Evolutionary conservation across 441 rosid species (phyloP).

Genomic region (Erysimum cheiri): DNA sequence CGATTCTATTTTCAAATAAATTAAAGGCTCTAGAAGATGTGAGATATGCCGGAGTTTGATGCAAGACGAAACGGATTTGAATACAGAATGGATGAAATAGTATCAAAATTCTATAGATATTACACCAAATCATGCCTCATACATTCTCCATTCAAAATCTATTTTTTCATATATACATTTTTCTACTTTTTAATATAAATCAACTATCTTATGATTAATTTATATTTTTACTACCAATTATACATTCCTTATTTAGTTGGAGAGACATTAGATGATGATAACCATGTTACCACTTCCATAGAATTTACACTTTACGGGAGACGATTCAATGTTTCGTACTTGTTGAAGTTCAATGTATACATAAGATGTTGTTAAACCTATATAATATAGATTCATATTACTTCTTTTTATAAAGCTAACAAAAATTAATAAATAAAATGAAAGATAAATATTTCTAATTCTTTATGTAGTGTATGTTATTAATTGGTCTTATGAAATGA

Average conservation of each 20-base stretch:
- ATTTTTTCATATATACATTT: neutral
- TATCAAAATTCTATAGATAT: neutral
- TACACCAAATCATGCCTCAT: neutral
- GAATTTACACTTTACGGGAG: conserved; percentile 38
- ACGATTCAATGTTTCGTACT: conserved; percentile 42
- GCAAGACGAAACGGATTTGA: neutral
- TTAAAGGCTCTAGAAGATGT: neutral
- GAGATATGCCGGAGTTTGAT: neutral
- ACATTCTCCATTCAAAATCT: neutral
- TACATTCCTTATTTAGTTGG: neutral
- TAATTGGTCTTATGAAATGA: neutral
- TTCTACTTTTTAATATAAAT: neutral
- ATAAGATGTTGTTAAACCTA: conserved; percentile 22
- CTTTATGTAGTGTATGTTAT: neutral
- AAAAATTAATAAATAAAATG: neutral
- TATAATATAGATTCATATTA: conserved; percentile 21
- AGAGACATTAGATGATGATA: conserved; percentile 42
- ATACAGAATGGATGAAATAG: neutral
- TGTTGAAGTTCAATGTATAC: conserved; percentile 41
- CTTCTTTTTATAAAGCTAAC: conserved; percentile 27
- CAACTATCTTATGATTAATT: neutral
- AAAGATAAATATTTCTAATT: neutral
- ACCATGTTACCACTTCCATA: conserved; percentile 43
- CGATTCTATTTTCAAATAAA: conserved; percentile 9
- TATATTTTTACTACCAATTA: neutral